Conservation (phyloP, 1,284 basidiomycete genomes). For the Trichosporon sp. region DNA sequence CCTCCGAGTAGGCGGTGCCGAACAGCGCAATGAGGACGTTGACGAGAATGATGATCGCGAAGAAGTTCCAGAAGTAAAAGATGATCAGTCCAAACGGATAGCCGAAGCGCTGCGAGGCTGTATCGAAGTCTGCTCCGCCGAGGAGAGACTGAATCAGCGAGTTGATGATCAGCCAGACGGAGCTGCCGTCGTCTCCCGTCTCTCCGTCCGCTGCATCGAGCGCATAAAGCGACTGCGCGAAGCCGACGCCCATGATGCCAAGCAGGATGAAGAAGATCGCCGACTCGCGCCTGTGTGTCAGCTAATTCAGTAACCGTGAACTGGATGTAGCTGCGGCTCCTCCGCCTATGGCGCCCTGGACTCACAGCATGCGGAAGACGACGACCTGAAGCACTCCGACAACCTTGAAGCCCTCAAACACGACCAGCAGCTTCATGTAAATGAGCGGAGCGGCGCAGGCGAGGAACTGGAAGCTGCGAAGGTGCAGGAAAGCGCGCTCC, state of each 20-base stretch:
- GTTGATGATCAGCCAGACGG: constrained; percentile 60
- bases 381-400: constrained; percentile 50
- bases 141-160: constrained; percentile 73
- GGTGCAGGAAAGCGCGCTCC: constrained; percentile 49
- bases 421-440: constrained; percentile 64
- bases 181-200: constrained; percentile 64
- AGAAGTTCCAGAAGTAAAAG: constrained; percentile 85
- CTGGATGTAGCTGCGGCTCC: no score
- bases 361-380: constrained; percentile 63
- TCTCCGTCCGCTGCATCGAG: constrained; percentile 84
- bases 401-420: constrained; percentile 59
- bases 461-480: constrained; percentile 77
- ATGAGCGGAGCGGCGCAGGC: constrained; percentile 81
- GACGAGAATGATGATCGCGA: constrained; percentile 78
- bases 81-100: constrained; percentile 61
- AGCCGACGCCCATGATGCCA: constrained; percentile 74
- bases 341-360: no score
- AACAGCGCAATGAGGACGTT: constrained; percentile 95
- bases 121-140: constrained; percentile 72
- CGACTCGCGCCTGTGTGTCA: constrained; percentile 59
- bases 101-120: constrained; percentile 54
- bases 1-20: constrained; percentile 80
- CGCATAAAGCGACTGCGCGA: constrained; percentile 69
- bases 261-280: constrained; percentile 84
- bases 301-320: no score